These are phyloP conservation scores for Extremus antarcticus DNA, from an alignment of 495 filamentous ascomycete species.

Conservation along the genomic window DNA sequence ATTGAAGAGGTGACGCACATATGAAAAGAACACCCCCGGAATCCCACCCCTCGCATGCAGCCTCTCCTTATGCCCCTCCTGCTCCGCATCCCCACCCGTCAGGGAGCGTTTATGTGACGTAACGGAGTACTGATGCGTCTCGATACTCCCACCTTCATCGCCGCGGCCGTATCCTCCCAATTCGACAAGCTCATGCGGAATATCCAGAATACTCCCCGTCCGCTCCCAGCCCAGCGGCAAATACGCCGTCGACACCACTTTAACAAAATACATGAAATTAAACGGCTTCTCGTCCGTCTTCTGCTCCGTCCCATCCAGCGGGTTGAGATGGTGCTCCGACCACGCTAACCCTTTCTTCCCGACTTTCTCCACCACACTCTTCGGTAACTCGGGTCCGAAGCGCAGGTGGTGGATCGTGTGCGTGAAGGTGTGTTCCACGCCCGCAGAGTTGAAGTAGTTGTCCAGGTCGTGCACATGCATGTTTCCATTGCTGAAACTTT, in stretches of 20 bases:
- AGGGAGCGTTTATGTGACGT: conserved; percentile 89
- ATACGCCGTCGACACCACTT: conserved; percentile 92
- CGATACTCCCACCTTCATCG: conserved; percentile 60
- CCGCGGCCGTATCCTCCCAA: conserved; percentile 55
- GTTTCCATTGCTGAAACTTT: conserved; percentile 85
- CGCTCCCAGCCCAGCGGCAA: conserved; percentile 76
- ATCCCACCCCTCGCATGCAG: conserved; percentile 84
- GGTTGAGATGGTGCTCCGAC: conserved; percentile 86
- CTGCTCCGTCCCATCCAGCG: conserved; percentile 75
- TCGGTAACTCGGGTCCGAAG: conserved; percentile 86
- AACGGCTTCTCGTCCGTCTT: conserved; percentile 66
- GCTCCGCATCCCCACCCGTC: conserved; percentile 64
- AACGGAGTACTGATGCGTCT: conserved; percentile 96
- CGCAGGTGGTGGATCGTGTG: conserved; percentile 84
- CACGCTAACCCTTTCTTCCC: conserved; percentile 48
- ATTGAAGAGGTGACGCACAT: too few species aligned
- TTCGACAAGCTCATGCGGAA: conserved; percentile 43
- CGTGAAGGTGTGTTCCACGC: conserved; percentile 62
- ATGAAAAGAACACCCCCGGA: conserved; percentile 96
- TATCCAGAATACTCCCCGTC: conserved; percentile 31
- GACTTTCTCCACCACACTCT: conserved; percentile 53
- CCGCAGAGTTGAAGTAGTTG: conserved; percentile 55
- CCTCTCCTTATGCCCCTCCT: conserved; percentile 80
- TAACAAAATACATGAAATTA: conserved; percentile 99
- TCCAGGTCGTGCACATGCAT: conserved; percentile 96